Evolutionary conservation across 208 protist species (phyloP), one percentile per base, ranked within the genome.

Genomic region (Crithidia sp.): DNA sequence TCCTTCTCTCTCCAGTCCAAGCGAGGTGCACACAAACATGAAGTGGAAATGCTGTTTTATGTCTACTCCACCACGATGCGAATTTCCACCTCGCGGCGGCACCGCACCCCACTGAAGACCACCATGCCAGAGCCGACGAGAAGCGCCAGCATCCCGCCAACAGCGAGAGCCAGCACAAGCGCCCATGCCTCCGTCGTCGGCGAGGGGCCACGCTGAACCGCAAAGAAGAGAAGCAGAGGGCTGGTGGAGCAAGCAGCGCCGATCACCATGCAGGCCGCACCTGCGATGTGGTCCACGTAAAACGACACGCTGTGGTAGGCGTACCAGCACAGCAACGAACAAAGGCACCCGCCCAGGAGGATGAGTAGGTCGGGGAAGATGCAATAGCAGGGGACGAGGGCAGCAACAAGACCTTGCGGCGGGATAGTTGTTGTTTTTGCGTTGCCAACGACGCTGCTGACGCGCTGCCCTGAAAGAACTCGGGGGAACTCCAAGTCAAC

Each of bases 1-100:
- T 28, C 28, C 28, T 28, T 28, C 28, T 28, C 28, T 28, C 28
- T 28, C 28, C 28, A 28, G 28, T 28, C 1, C 28, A 28, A 28
- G 28, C 28, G 28, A 28, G 28, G 28, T 28, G 28, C 43, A 43
- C 60, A 28, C 6, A 55, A 55, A 55, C 50, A 55, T 17, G n/a
- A 55, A 19, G 14, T 17, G 12, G 14, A 17, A 55, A 55, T 28
- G 28, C 28, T 28, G 28, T 1, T 1, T 1, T 28, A 3, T 19
- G 50, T 12, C 50, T 36, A 70, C 12, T 68, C 74, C 17, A 68
- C 14, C 66, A 78, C 74, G 28, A 78, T 72, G 61, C 66, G 74
- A 43, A 78, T 78, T 59, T 69, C 74, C 12, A 56, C 65, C 52
- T 78, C 74, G n/a, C 66, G 74, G 28, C 74, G 74, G 49, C 57